phyloP scores from a whole-genome alignment of 2,329 filamentous ascomycete species.

The Sclerotiophoma versabilis region DNA sequence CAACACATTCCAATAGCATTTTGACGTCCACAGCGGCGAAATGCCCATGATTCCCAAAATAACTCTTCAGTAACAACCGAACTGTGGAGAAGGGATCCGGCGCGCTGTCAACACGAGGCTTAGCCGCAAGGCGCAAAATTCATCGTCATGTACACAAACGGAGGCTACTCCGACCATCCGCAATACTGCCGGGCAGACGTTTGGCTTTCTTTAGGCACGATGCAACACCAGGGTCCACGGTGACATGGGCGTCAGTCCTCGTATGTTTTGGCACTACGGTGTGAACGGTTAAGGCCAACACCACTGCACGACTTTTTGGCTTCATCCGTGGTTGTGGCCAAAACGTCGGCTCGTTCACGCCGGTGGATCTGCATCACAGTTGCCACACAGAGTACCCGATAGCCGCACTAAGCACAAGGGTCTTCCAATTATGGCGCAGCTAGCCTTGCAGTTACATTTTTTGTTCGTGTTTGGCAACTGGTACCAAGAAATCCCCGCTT shows the following conservation, averaged over 20 bases:
- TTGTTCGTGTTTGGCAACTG: background rate
- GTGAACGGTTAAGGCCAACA: background rate
- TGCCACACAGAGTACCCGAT: background rate
- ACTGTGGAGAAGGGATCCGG: background rate
- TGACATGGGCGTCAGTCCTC: background rate
- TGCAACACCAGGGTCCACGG: background rate
- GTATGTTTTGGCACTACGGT: background rate
- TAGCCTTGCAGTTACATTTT: background rate
- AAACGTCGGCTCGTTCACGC: background rate
- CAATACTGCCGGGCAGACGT: background rate
- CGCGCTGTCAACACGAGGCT: conserved; percentile 11
- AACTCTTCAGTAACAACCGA: background rate
- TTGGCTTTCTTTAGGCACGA: background rate
- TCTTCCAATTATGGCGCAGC: conserved; percentile 4
- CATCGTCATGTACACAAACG: background rate
- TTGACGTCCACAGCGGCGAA: background rate
- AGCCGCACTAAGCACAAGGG: background rate
- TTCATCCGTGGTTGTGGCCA: background rate
- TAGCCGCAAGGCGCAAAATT: background rate
- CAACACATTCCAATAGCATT: background rate
- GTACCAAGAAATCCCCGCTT: background rate
- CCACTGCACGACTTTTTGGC: background rate
- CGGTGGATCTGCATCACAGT: conserved; percentile 3
- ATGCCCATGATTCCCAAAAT: background rate
- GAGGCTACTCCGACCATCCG: background rate